Evolutionary conservation across 2,329 filamentous ascomycete species (phyloP), one percentile per base, ranked within the genome.

Genomic region (Fusarium torulosum): DNA sequence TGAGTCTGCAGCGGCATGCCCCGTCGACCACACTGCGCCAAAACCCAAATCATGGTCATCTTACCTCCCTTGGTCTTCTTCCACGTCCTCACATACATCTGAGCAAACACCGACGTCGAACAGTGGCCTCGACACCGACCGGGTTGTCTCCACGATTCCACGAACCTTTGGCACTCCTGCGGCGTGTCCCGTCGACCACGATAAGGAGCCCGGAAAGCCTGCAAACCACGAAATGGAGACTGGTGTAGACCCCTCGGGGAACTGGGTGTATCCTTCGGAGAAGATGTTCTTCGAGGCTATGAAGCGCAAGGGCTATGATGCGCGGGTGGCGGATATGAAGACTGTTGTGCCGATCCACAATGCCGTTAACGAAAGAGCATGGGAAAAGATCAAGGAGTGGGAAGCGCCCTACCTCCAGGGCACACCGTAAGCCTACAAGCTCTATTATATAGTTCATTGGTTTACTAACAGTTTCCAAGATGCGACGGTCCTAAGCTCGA

Each of bases 231-330:
- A 97, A 79, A 80, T 86, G 64, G 94, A 97, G 76, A 91, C 90
- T 0, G 91, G 91, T 64, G 84, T 88, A 21, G 89, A 93, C 73
- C 82, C 81, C 37, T 87, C 88, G 0, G 95, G 95, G 1, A 97
- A 97, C 78, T 99, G 96, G 96, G 90, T 99, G 63, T 99, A 99
- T 79, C 96, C 96, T 0, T 96, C 92, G 0, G 95, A 98, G 78
- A 91, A 92, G 75, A 97, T 97, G 89, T 99, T 99, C 84, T 98
- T 98, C 81, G 92, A 97, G 46, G 96, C 96, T 43, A 95, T 99
- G 89, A 89, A 91, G 83, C 90, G 95, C 76, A 99, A 99, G 80
- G 91, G 90, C 42, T 90, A 94, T 81, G 88, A 89, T 63, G 90
- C 87, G 29, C 82, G 84, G 15, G 88, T 87, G 1, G 82, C 85